Base-by-base conservation (phyloP, 2,329 filamentous ascomycete genomes). In the Mollisiaceae sp. region DNA sequence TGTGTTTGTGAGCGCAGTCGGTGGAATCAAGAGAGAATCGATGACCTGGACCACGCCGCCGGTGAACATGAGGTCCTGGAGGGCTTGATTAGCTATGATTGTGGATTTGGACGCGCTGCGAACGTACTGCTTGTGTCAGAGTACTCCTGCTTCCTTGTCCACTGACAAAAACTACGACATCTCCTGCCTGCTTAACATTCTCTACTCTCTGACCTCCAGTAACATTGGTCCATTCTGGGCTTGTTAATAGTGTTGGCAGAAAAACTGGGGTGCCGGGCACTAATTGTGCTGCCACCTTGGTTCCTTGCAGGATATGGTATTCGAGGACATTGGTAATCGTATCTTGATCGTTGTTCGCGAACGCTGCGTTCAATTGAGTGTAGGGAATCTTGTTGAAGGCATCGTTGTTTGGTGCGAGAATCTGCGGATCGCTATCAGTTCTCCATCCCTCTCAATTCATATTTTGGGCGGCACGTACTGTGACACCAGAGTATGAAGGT, bases 1-100 rank as follows among this genome's bases (percentile, higher is more conserved):
- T 5, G 79, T 80, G 24, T 72, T 67, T 35, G 78, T 77, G 41
- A 82, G 71, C 24, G 75, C 73, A 3, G 72, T 64, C 0, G 84
- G 85, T 2, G 83, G 82, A 1, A 83, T 78, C 50, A 86, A 76
- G 24, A 86, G 77, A 39, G 81, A 82, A 74, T 86, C 83, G 59
- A 85, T 78, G 6, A 85, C 74, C 60, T 86, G 84, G 63, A 86
- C 77, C 11, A 85, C 76, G 5, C 84, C 83, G 47, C 82, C 82
- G 24, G 77, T 73, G 72, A 85, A 84, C 47, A 69, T 64, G 39
- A 85, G 79, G 72, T 86, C 83, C 78, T 78, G 32, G 14, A 36
- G 43, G 1, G 52, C 24, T 38, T 55, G 4, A 38, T 32, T 47
- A 45, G 32, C 9, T 64, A 1, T 24, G 20, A 27, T 57, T 36